phyloP scores from a whole-genome alignment of 208 protist genomes.

The Leishmania aethiopica region DNA sequence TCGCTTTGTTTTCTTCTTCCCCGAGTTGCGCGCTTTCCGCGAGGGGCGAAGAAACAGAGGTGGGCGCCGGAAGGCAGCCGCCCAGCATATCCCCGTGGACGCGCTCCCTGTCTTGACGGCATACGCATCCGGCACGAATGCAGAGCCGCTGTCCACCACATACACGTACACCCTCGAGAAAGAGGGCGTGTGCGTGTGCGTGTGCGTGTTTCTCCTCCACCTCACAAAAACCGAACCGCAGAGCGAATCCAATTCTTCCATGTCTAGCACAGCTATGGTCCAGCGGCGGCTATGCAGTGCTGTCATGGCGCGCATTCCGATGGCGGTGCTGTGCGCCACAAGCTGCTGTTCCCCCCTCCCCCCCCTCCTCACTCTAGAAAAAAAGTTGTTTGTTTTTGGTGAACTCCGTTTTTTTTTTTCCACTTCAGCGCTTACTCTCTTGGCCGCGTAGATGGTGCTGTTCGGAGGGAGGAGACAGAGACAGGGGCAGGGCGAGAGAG shows the following conservation, averaged over 20 bases:
- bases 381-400: not conserved
- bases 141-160: not conserved
- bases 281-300: not conserved
- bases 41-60: not conserved
- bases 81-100: not conserved
- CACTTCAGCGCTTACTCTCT: not conserved
- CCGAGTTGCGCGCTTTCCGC: not conserved
- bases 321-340: not conserved
- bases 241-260: not conserved
- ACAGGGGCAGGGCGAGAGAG: not conserved
- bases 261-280: not conserved
- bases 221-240: too few relatives aligned
- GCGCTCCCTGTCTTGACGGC: not conserved
- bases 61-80: not conserved
- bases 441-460: too few relatives aligned
- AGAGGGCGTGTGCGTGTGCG: not conserved
- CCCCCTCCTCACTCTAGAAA: not conserved
- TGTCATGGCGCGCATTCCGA: not conserved
- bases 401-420: not conserved
- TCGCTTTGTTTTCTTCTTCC: not conserved
- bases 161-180: not conserved
- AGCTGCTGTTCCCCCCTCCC: not conserved
- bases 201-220: not conserved
- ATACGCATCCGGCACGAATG: not conserved
- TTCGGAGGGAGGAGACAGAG: slow-evolving; percentile 6